Evolutionary conservation across 2,329 filamentous ascomycete species (phyloP).

Genomic region (Epichloe scottii): DNA sequence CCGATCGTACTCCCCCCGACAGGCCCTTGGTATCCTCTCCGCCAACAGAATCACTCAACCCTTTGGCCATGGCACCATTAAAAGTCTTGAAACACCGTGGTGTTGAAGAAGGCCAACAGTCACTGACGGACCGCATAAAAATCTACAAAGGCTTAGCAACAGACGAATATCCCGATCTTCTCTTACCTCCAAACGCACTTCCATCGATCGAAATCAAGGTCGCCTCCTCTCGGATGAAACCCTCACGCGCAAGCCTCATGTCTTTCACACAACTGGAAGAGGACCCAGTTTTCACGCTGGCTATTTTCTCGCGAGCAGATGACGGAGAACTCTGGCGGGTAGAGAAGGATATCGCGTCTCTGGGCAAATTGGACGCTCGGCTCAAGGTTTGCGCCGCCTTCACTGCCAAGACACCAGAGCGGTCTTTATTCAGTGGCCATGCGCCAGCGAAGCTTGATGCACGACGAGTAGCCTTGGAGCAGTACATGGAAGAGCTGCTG

Average conservation of each 20-base stretch:
- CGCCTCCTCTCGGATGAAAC: slow-evolving; percentile 87
- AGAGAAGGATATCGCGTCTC: slow-evolving; percentile 77
- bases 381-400: slow-evolving; percentile 65
- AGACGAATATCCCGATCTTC: slow-evolving; percentile 74
- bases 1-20: slow-evolving; percentile 61
- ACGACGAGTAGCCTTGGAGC: slow-evolving; percentile 64
- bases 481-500: slow-evolving; percentile 74
- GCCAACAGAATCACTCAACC: slow-evolving; percentile 6
- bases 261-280: slow-evolving; percentile 72
- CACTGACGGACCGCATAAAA: slow-evolving; percentile 29
- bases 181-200: slow-evolving; percentile 79
- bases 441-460: slow-evolving; percentile 89
- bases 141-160: slow-evolving; percentile 70
- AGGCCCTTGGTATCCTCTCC: slow-evolving; percentile 49
- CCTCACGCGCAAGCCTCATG: slow-evolving; percentile 74
- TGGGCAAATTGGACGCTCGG: slow-evolving; percentile 71
- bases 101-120: not conserved
- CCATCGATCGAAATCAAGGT: slow-evolving; percentile 77
- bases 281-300: slow-evolving; percentile 87
- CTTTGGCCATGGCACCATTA: slow-evolving; percentile 2
- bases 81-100: slow-evolving; percentile 3
- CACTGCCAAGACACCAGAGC: slow-evolving; percentile 67
- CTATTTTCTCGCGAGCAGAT: slow-evolving; percentile 66
- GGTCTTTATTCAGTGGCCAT: slow-evolving; percentile 79
- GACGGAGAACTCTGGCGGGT: slow-evolving; percentile 79